phyloP scores from a whole-genome alignment of 768 basidiomycete genomes.

The Bullera alba region DNA sequence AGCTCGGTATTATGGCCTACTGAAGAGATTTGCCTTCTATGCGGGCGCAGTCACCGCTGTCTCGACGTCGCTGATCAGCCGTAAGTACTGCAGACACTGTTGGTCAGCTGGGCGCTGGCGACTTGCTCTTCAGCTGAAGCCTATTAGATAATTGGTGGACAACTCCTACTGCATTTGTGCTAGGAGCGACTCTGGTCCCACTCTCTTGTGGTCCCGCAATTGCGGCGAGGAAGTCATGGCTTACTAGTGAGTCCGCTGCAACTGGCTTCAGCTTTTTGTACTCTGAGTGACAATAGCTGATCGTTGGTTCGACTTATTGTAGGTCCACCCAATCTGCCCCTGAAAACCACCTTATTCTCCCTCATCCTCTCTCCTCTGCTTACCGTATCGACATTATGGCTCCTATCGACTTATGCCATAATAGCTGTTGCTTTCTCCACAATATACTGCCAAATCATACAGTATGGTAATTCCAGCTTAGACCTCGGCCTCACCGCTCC shows the following conservation, averaged over 20 bases:
- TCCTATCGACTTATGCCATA: conserved; percentile 6
- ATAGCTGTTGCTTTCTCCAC: conserved; percentile 4
- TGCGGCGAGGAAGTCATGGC: background rate
- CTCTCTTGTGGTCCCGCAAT: background rate
- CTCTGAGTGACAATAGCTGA: background rate
- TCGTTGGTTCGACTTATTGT: background rate
- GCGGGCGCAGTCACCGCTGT: conserved; percentile 4
- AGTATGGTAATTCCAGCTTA: background rate
- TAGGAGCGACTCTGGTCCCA: background rate
- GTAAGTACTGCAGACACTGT: background rate
- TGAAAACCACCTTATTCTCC: conserved; percentile 4
- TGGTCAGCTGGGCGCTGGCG: background rate
- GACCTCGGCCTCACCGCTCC: conserved; percentile 3
- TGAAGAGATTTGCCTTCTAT: conserved; percentile 12
- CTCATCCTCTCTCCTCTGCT: conserved; percentile 8
- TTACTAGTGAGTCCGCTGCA: background rate
- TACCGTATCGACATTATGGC: background rate
- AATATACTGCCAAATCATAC: conserved; percentile 3
- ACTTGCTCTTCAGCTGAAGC: background rate
- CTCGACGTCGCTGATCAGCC: background rate
- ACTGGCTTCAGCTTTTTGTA: background rate
- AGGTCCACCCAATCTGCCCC: conserved; percentile 12
- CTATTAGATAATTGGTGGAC: background rate
- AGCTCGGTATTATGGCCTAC: conserved; percentile 14
- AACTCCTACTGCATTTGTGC: background rate